phyloP scores from a whole-genome alignment of 2,329 filamentous ascomycete genomes.

The Penicillium rolfsii region DNA sequence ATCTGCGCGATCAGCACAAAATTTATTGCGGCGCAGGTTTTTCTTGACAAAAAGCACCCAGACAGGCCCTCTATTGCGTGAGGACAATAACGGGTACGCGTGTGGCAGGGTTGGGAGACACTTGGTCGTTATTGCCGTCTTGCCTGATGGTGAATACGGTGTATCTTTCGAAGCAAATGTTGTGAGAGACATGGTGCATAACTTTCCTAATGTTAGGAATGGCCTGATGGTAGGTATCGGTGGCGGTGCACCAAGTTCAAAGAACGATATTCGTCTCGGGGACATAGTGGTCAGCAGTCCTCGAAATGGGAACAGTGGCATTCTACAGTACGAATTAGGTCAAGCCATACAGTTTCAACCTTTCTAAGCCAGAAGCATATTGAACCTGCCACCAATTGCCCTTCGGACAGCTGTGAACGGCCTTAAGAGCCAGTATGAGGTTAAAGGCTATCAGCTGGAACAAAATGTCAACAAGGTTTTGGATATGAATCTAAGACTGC shows the following conservation, averaged over 20 bases:
- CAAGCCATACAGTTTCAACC: conserved; percentile 15
- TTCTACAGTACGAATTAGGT: conserved; percentile 35
- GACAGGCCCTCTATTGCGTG: conserved; percentile 18
- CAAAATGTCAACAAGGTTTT: conserved; percentile 1
- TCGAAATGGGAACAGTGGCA: conserved; percentile 16
- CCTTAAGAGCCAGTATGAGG: conserved; percentile 18
- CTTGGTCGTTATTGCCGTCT: conserved; percentile 33
- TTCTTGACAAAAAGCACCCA: conserved; percentile 47
- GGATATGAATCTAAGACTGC: conserved; percentile 4
- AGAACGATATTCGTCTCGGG: conserved; percentile 36
- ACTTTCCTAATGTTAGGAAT: conserved; percentile 25
- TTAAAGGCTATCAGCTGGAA: conserved; percentile 9
- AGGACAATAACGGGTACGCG: conserved; percentile 35
- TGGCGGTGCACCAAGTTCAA: conserved; percentile 32
- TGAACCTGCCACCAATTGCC: neutral
- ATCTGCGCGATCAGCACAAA: conserved; percentile 49
- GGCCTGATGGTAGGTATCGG: conserved; percentile 53
- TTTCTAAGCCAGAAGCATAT: neutral
- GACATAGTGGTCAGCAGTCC: conserved; percentile 35
- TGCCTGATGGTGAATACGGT: conserved; percentile 25
- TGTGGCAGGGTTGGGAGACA: conserved; percentile 35
- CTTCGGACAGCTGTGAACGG: conserved; percentile 16
- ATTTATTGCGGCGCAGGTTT: conserved; percentile 42
- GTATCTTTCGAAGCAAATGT: conserved; percentile 24
- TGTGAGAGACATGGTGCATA: conserved; percentile 17